phyloP scores from a whole-genome alignment of 345 rosid genomes.

The Erodium maritimum region DNA sequence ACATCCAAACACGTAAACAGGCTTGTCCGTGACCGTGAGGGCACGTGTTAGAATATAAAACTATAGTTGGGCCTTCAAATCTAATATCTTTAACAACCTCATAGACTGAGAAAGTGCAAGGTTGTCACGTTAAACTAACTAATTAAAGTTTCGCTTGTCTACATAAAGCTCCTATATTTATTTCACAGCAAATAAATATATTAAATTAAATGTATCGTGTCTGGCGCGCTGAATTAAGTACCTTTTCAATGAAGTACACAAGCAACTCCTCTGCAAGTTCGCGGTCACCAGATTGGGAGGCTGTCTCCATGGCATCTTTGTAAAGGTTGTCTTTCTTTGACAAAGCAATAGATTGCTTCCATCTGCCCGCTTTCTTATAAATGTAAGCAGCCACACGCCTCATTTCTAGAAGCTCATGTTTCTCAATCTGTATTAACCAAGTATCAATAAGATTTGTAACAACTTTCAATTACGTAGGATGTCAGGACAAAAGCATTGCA shows the following conservation, averaged over 20 bases:
- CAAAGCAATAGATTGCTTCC: conserved; percentile 96
- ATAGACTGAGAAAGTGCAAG: not conserved
- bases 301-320: conserved; percentile 99
- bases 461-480: not conserved
- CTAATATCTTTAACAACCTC: not conserved
- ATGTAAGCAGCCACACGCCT: conserved; percentile 99
- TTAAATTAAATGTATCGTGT: not conserved
- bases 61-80: too few relatives aligned
- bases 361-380: conserved; percentile 93
- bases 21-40: too few relatives aligned
- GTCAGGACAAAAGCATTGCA: not conserved
- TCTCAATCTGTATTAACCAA: conserved; percentile 63
- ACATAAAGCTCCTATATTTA: not conserved
- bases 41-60: too few relatives aligned
- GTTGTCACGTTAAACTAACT: not conserved
- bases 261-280: conserved; percentile 96
- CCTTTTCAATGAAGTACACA: conserved; percentile 92
- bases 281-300: conserved; percentile 93
- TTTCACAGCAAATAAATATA: not conserved
- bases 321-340: conserved; percentile 87
- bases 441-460: not conserved
- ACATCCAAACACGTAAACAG: too few relatives aligned
- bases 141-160: not conserved
- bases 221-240: conserved; percentile 9
- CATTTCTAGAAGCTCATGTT: conserved; percentile 97